Evolutionary conservation across 2,329 filamentous ascomycete species (phyloP), one percentile per base, ranked within the genome.

Genomic region (Penicillium sp.): DNA sequence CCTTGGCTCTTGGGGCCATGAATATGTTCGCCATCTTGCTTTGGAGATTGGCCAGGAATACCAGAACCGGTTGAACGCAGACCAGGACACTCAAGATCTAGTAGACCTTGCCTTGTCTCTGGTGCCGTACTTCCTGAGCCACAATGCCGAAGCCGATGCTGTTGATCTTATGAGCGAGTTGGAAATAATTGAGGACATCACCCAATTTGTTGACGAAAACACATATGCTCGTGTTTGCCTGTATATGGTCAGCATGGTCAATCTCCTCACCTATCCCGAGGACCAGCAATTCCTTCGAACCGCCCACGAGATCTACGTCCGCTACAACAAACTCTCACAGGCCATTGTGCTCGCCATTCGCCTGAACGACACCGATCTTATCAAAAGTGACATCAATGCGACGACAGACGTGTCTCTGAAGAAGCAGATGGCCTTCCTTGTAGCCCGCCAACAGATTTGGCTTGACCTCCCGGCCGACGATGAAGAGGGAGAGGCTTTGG

Each of bases 201-300:
- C 90, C 53, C 83, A 91, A 62, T 95, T 92, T 67, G 83, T 99
- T 48, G 94, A 99, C 73, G 88, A 95, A 73, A 88, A 97, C 76
- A 97, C 92, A 24, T 99, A 96, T 72, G 81, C 89, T 48, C 83
- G 94, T 68, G 94, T 97, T 52, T 97, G 94, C 72, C 78, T 99
- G 63, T 99, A 99, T 78, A 96, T 99, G 88, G 91, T 96, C 66
- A 96, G 91, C 80, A 97, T 97, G 90, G 94, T 99, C 63, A 96
- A 94, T 70, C 84, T 99, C 18, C 86, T 99, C 72, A 97, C 94
- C 50, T 97, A 96, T 70, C 94, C 94, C 41, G 94, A 99, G 75
- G 97, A 99, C 75, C 90, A 97, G 71, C 87, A 90, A 66, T 97
- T 99, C 77, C 87, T 99, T 56, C 88, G 86, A 61, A 96, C 93